Conservation (phyloP, 83 land plant species). For the Larix sibirica region DNA sequence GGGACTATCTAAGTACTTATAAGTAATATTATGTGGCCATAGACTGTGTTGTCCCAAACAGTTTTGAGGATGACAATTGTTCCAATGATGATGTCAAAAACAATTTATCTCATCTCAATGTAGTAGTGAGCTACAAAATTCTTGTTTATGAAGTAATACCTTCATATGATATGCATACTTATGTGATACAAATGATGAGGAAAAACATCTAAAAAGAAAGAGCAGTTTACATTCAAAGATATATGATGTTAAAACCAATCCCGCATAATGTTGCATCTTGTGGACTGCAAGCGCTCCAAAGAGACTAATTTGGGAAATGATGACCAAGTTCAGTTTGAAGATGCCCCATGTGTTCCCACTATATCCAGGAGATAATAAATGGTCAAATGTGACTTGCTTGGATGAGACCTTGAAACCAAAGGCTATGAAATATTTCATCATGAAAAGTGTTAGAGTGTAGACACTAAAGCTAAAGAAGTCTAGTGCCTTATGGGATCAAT, state of each 20-base stretch:
- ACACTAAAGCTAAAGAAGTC: not conserved
- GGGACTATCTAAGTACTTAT: not conserved
- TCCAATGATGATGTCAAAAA: not conserved
- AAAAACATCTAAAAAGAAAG: not conserved
- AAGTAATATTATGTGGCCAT: not conserved
- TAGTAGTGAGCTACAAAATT: too few relatives aligned
- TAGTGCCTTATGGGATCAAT: not conserved
- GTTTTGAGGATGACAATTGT: conserved; percentile 33
- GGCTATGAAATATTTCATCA: not conserved
- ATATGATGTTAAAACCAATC: not conserved
- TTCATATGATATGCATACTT: not conserved
- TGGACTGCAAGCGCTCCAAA: not conserved
- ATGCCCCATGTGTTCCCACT: not conserved
- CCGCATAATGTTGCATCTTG: not conserved
- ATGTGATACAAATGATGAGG: not conserved
- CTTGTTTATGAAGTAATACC: not conserved
- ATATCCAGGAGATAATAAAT: not conserved
- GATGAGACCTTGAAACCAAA: not conserved
- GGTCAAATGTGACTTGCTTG: not conserved
- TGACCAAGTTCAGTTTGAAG: too few relatives aligned
- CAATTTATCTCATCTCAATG: not conserved
- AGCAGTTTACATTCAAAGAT: not conserved
- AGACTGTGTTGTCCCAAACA: conserved; percentile 33
- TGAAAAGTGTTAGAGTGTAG: not conserved
- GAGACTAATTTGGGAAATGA: too few relatives aligned